Conservation (phyloP, 495 filamentous ascomycete species). For the Evansstolkia leycettana region DNA sequence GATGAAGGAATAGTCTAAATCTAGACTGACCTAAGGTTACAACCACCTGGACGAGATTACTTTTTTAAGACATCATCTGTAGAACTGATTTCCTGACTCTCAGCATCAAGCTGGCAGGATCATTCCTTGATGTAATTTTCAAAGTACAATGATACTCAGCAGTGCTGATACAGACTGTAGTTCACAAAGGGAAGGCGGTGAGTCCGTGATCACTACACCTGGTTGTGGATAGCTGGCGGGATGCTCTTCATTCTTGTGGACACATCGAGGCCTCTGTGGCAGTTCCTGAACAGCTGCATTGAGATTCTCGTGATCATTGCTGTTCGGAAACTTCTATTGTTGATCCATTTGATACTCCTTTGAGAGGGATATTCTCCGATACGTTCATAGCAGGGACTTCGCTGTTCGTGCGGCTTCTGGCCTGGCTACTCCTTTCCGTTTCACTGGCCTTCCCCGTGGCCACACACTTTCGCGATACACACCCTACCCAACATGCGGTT, state of each 20-base stretch:
- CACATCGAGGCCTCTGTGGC: conserved; percentile 22
- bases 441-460: conserved; percentile 21
- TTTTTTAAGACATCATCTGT: no score
- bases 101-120: no score
- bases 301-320: conserved; percentile 8
- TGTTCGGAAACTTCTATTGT: conserved; percentile 4
- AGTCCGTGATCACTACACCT: conserved; percentile 12
- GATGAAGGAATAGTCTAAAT: no score
- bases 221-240: conserved; percentile 20
- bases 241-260: conserved; percentile 37
- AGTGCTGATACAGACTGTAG: no score
- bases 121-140: no score
- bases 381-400: conserved; percentile 5
- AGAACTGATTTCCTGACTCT: no score
- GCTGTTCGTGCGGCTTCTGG: conserved; percentile 31
- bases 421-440: conserved; percentile 19
- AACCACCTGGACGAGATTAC: no score
- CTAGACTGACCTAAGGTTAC: no score
- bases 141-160: no score
- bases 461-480: conserved; percentile 27
- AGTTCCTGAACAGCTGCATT: conserved; percentile 6
- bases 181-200: conserved; percentile 30
- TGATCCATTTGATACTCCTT: neutral
- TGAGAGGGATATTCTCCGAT: neutral
- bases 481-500: conserved; percentile 62